Conservation (phyloP, 1,284 basidiomycete species). For the Apiotrichum porosum region DNA sequence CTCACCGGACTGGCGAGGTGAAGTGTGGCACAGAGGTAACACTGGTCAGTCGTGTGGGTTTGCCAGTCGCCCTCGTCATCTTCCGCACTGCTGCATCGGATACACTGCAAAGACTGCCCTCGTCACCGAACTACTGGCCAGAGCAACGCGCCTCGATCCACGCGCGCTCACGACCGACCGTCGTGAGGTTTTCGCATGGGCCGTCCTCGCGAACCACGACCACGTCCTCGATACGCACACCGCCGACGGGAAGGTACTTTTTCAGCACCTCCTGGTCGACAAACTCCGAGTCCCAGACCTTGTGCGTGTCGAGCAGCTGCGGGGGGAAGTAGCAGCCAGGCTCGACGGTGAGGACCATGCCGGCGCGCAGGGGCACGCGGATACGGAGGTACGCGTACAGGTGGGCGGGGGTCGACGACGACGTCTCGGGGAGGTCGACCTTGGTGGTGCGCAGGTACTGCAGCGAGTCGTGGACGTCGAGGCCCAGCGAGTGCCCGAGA, state of each 20-base stretch:
- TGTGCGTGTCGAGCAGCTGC: slow-evolving; percentile 64
- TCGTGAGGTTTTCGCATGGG: slow-evolving; percentile 68
- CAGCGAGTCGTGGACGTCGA: slow-evolving; percentile 70
- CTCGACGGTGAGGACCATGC: slow-evolving; percentile 78
- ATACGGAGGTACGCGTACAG: slow-evolving; percentile 75
- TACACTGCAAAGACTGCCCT: background rate
- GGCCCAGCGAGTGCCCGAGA: slow-evolving; percentile 74
- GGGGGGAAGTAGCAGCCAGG: slow-evolving; percentile 84
- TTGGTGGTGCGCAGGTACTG: slow-evolving; percentile 37
- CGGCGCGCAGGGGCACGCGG: slow-evolving; percentile 61
- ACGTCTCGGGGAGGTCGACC: slow-evolving; percentile 27
- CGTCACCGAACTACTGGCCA: slow-evolving; percentile 43
- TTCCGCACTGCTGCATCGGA: too few relatives aligned
- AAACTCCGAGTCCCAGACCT: slow-evolving; percentile 56
- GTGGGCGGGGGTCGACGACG: slow-evolving; percentile 50
- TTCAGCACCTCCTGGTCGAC: slow-evolving; percentile 68
- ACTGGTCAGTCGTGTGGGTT: too few relatives aligned
- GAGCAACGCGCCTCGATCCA: slow-evolving; percentile 76
- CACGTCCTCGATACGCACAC: slow-evolving; percentile 78
- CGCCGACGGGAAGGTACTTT: slow-evolving; percentile 71
- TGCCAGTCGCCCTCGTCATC: too few relatives aligned
- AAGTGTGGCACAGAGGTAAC: too few relatives aligned
- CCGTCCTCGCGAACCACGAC: slow-evolving; percentile 66
- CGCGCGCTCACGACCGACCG: slow-evolving; percentile 66
- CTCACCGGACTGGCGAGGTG: too few relatives aligned